These are phyloP conservation scores for Parietaria judaica DNA, from an alignment of 306 rosid species.

Conservation along the genomic window DNA sequence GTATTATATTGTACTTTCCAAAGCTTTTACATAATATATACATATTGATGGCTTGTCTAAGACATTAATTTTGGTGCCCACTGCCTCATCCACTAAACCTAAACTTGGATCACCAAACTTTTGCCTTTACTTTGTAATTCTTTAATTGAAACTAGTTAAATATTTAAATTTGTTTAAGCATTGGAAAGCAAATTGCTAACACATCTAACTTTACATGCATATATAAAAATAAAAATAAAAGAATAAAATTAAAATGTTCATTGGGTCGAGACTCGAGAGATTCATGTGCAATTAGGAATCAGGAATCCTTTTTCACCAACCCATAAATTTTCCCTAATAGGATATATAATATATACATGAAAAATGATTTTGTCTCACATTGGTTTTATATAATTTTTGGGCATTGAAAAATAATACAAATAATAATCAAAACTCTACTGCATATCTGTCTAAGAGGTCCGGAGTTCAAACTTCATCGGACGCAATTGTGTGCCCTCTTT, in stretches of 20 bases:
- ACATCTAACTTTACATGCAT: background rate
- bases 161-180: background rate
- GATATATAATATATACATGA: background rate
- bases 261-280: background rate
- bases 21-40: constrained; percentile 6
- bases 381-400: background rate
- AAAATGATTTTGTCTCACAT: background rate
- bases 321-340: constrained; percentile 2
- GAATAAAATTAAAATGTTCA: background rate
- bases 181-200: too few relatives aligned
- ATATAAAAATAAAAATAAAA: background rate
- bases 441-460: too few relatives aligned
- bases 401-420: too few relatives aligned
- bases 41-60: background rate
- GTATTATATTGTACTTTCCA: background rate
- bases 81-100: background rate
- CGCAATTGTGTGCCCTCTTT: too few relatives aligned
- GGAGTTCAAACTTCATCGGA: too few relatives aligned
- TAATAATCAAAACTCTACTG: too few relatives aligned
- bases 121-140: background rate
- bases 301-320: background rate
- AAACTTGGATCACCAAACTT: constrained; percentile 9
- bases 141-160: background rate
- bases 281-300: constrained; percentile 1
- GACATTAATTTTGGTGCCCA: constrained; percentile 2